A percentile compares a stretch with the other conserved stretches of the same genome.
Evolutionary conservation across 108 stramenopile species (phyloP).

Genomic region (Conticribra weissflogii): DNA sequence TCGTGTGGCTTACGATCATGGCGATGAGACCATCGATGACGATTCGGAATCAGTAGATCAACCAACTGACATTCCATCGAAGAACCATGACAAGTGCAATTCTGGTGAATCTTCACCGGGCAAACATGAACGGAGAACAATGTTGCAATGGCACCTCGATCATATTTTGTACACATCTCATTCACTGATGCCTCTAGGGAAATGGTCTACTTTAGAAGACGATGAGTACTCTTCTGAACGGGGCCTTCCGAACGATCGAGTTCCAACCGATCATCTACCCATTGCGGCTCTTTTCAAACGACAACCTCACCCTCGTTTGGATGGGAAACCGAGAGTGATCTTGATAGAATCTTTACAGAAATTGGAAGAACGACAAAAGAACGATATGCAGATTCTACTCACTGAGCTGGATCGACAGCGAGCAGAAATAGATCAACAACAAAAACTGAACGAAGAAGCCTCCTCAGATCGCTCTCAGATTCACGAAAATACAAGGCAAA

Average conservation of each 20-base stretch:
- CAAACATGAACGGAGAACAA: constrained; percentile 2
- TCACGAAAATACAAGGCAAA: constrained; percentile 8
- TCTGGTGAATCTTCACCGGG: not conserved
- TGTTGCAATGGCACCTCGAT: constrained; percentile 57
- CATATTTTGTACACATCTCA: constrained; percentile 55
- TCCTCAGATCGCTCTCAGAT: not conserved
- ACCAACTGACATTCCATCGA: not conserved
- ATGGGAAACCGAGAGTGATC: constrained; percentile 5
- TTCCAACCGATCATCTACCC: constrained; percentile 61
- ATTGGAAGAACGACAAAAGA: constrained; percentile 19
- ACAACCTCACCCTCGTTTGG: constrained; percentile 25
- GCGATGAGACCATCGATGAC: constrained; percentile 12
- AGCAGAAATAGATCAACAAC: constrained; percentile 22
- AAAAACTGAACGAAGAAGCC: not conserved
- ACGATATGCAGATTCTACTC: constrained; percentile 11
- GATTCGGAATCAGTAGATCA: not conserved
- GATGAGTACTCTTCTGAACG: constrained; percentile 32
- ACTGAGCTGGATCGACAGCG: constrained; percentile 3
- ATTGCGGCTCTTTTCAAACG: constrained; percentile 51
- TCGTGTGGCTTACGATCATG: constrained; percentile 54
- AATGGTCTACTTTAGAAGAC: constrained; percentile 57
- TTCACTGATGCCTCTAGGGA: constrained; percentile 17
- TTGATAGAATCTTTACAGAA: constrained; percentile 22
- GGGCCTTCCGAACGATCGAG: constrained; percentile 50
- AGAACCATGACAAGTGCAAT: not conserved